Conservation (phyloP, 2,329 filamentous ascomycete genomes). For the Aaosphaeria arxii region DNA sequence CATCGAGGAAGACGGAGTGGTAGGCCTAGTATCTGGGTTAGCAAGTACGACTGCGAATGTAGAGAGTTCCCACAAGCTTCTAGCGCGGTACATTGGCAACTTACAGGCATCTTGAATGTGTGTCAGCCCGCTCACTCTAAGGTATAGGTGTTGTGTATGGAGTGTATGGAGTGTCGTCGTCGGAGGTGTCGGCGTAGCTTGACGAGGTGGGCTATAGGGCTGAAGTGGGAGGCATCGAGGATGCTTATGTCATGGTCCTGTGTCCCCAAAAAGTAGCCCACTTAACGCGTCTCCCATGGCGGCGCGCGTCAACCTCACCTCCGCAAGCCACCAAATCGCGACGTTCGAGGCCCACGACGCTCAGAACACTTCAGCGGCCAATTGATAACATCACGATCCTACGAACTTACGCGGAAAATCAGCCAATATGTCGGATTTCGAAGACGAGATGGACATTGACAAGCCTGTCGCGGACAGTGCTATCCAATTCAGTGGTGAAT, state of each 20-base stretch:
- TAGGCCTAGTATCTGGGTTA: constrained; percentile 66
- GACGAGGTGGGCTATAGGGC: constrained; percentile 25
- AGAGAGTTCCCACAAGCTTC: neutral
- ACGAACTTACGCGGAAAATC: neutral
- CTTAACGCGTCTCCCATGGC: constrained; percentile 31
- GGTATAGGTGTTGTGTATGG: constrained; percentile 16
- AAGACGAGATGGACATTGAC: constrained; percentile 68
- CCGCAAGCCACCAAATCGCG: neutral
- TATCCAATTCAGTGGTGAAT: constrained; percentile 71
- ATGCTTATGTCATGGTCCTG: constrained; percentile 6
- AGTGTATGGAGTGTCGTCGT: constrained; percentile 23
- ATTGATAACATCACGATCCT: no score
- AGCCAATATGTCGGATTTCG: constrained; percentile 53
- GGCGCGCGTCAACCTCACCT: constrained; percentile 14
- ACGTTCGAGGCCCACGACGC: neutral
- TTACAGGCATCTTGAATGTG: constrained; percentile 47
- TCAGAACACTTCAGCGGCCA: no score
- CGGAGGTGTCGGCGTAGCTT: constrained; percentile 6
- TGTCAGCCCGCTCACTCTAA: constrained; percentile 9
- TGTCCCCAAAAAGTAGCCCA: constrained; percentile 17
- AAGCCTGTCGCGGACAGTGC: constrained; percentile 49
- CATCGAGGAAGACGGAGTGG: constrained; percentile 92
- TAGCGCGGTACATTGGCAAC: constrained; percentile 10
- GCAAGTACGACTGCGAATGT: constrained; percentile 7
- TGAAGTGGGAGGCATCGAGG: constrained; percentile 17